These are phyloP conservation scores for Elsinoe batatas DNA, from an alignment of 2,329 filamentous ascomycete species.

Conservation along the genomic window DNA sequence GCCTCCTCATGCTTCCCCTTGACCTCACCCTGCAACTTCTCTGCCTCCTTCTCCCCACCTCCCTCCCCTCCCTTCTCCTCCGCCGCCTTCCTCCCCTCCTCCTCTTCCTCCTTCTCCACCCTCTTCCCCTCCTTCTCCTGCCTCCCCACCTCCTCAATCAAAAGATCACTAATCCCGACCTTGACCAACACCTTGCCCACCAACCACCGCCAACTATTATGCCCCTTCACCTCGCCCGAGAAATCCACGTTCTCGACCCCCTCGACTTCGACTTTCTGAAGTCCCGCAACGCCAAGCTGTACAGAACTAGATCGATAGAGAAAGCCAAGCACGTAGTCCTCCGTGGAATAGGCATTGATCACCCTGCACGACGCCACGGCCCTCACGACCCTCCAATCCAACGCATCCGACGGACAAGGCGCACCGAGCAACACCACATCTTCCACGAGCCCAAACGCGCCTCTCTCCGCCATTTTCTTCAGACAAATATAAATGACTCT, in stretches of 20 bases:
- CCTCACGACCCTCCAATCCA: conserved; percentile 67
- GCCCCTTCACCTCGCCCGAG: conserved; percentile 41
- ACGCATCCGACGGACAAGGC: conserved; percentile 60
- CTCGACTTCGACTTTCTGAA: conserved; percentile 62
- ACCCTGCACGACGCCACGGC: conserved; percentile 71
- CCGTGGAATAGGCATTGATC: conserved; percentile 80
- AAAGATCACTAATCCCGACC: conserved; percentile 45
- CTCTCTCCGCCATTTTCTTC: conserved; percentile 62
- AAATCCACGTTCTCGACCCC: conserved; percentile 53
- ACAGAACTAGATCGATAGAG: conserved; percentile 77
- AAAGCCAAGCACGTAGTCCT: conserved; percentile 76
- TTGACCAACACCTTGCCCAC: conserved; percentile 42
- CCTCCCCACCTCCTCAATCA: conserved; percentile 37
- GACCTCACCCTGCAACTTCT: conserved; percentile 56
- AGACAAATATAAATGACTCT: conserved; percentile 72
- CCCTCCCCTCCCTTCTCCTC: conserved; percentile 28
- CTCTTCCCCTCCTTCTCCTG: conserved; percentile 25
- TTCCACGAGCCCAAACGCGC: conserved; percentile 76
- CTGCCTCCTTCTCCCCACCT: conserved; percentile 35
- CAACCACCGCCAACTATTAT: conserved; percentile 42
- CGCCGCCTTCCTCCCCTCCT: conserved; percentile 29
- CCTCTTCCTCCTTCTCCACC: conserved; percentile 32
- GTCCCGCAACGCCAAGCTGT: conserved; percentile 71
- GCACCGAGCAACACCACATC: conserved; percentile 74
- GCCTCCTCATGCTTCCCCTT: conserved; percentile 46